Base-by-base conservation (phyloP, 768 basidiomycete genomes). In the Trametes gibbosa region DNA sequence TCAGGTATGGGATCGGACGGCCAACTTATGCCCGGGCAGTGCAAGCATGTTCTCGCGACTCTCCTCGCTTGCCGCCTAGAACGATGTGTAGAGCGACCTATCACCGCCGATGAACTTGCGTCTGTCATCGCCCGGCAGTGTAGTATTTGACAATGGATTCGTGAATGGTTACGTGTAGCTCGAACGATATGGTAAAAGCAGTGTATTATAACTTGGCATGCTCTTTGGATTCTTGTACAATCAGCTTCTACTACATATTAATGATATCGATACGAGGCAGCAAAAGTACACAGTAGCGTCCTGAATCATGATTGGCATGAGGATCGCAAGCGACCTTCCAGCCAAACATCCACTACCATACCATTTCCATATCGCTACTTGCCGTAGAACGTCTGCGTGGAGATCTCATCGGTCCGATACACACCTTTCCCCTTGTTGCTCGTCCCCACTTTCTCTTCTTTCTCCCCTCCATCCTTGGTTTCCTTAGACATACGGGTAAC, bases 11-110 rank as follows among this genome's bases (percentile, higher is more conserved):
- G 23, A 24, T 7, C 1, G 5, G 1, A 14, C 24, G 21, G 37
- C 37, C 37, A 6, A 4, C 13, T 39, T 3, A 14, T 39, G 13
- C 16, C 3, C 4, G n/a, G 3, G 7, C 62, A 92, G 91, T 93
- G 91, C 68, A 92, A 93, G 69, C 91, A 93, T 69, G 70, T 90
- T 2, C 76, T 93, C 24, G 91, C 90, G 2, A 78, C 81, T 13
- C 73, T 77, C 14, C 73, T 93, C 14, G 87, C 87, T 2, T 71
- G 80, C 25, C 80, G 77, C 51, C 69, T 90, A 50, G 74, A 74
- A 3, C 76, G 76, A 53, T 84, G 77, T 59, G 65, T 82, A 37
- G 79, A 86, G 52, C 80, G 83, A 21, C 71, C 76, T 34, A 69
- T 81, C 45, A 70, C 68, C 24, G 67, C 71, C 3, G 77, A 83